Percentiles rank a stretch among this genome's conserved stretches.
Evolutionary conservation across 805 yeast species (phyloP).

Genomic region (Pichia cabralensis): DNA sequence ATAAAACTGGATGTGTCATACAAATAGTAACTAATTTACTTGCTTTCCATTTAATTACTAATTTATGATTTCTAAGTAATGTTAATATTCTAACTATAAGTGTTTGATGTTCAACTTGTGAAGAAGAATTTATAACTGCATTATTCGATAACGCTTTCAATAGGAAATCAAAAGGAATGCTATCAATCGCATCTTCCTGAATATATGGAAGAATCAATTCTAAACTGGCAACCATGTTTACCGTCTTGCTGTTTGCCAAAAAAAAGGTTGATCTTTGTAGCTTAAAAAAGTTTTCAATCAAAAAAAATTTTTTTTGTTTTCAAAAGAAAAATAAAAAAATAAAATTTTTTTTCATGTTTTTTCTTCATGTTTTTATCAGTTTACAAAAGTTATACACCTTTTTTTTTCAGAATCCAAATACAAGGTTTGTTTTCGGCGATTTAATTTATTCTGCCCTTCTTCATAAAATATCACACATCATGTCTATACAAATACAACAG

Average conservation of each 20-base stretch:
- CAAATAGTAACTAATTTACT: slow-evolving; percentile 36
- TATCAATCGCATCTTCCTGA: slow-evolving; percentile 17
- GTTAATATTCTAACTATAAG: slow-evolving; percentile 36
- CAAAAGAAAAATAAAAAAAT: neutral
- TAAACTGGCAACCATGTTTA: slow-evolving; percentile 7
- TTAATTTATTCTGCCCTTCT: too few species aligned
- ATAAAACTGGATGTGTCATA: slow-evolving; percentile 19
- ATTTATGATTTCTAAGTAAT: slow-evolving; percentile 33
- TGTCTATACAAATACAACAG: slow-evolving; percentile 7
- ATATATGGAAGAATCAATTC: slow-evolving; percentile 20
- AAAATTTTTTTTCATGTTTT: neutral
- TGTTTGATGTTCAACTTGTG: slow-evolving; percentile 41
- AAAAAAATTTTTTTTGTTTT: neutral
- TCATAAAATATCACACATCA: neutral
- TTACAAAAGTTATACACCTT: too few species aligned
- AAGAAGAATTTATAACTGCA: slow-evolving; percentile 30
- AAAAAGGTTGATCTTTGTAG: neutral
- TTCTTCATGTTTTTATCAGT: neutral
- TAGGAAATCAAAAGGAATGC: slow-evolving; percentile 17
- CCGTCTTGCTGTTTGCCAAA: neutral
- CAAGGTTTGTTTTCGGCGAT: too few species aligned
- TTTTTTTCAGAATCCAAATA: too few species aligned
- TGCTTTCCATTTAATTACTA: slow-evolving; percentile 50
- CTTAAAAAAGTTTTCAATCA: neutral
- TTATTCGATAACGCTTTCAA: slow-evolving; percentile 18